Base-by-base conservation (phyloP, 23 red algal genomes). In the Porphyridium purpureum region DNA sequence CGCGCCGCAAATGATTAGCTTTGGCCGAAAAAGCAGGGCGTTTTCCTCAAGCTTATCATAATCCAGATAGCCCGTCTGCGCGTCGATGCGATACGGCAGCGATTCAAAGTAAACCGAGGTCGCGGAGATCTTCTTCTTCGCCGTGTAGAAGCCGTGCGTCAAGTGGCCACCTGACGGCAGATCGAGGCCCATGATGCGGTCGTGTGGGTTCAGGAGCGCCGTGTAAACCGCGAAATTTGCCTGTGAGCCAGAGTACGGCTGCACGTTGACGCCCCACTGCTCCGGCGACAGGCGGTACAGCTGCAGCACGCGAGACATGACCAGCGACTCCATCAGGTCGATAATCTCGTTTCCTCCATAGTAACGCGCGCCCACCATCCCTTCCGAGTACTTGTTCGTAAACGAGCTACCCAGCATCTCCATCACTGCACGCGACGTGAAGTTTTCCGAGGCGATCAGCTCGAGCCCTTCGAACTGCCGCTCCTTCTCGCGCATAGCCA, bases 361-460 rank as follows among this genome's bases (percentile, higher is more conserved):
- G 60, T 98, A 98, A 14, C 90, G 77, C 4, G 77, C 70, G 38
- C 90, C 90, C 1, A 72, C 71, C 28, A 75, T 62, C 8, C 90
- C 90, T 52, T 98, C 90, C 3, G 90, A 98, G 46, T 98, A 98
- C 75, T 98, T 98, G 64, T 98, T 98, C 47, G 90, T 98, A 27
- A 86, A 64, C 1, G 59, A 76, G 22, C 79, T 86, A 7, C 90
- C 80, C n/a, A 98, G 70, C 33, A 67, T 67, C 14, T 85, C 65
- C 68, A 74, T 71, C 5, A 85, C 68, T 6, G 90, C 90, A 9
- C 70, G 63, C 7, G 90, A 98, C 26, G 90, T 98, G 44, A 98
- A 98, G 52, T 98, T 98, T 73, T 98, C 90, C 0, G 76, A 84
- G 21, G 90, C 90, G 54, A 98, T 98, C 32, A 98, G 90, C 59